Conservation (phyloP, 2,329 filamentous ascomycete genomes). For the Periconia sp. region DNA sequence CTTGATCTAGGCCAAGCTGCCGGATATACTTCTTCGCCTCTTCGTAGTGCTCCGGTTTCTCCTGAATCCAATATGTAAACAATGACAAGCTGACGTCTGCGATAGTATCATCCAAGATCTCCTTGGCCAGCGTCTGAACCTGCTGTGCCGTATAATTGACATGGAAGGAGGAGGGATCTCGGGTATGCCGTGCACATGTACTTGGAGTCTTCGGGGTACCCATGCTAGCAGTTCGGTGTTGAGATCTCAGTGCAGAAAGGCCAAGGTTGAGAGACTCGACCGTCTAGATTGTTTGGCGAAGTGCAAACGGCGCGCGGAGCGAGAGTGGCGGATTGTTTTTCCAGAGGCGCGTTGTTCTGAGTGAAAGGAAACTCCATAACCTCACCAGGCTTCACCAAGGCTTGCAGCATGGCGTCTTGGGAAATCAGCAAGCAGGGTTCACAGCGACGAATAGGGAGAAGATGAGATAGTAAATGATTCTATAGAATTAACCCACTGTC, state of each 20-base stretch:
- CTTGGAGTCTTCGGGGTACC: background rate
- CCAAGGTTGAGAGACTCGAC: no score
- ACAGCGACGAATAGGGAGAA: background rate
- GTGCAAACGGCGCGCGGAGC: no score
- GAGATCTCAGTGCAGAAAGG: background rate
- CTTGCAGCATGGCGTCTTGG: background rate
- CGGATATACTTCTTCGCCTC: slow-evolving; percentile 31
- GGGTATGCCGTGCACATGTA: slow-evolving; percentile 1
- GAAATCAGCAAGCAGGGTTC: background rate
- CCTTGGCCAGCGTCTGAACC: slow-evolving; percentile 11
- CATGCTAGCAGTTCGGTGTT: background rate
- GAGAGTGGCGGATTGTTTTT: no score
- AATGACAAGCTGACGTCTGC: slow-evolving; percentile 30
- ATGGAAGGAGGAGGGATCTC: slow-evolving; percentile 14
- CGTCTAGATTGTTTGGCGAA: no score
- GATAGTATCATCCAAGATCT: slow-evolving; percentile 32
- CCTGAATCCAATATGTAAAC: slow-evolving; percentile 32
- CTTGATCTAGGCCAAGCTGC: slow-evolving; percentile 35
- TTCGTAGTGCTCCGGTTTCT: slow-evolving; percentile 25
- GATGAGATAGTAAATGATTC: background rate
- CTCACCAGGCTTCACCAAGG: background rate
- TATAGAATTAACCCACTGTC: slow-evolving; percentile 1
- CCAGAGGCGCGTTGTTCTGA: no score
- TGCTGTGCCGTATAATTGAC: slow-evolving; percentile 16
- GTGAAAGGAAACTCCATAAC: background rate